Evolutionary conservation across 805 yeast genomes (phyloP), one percentile per base, ranked within the genome.

Genomic region (Cyberlindnera subsufficiens): DNA sequence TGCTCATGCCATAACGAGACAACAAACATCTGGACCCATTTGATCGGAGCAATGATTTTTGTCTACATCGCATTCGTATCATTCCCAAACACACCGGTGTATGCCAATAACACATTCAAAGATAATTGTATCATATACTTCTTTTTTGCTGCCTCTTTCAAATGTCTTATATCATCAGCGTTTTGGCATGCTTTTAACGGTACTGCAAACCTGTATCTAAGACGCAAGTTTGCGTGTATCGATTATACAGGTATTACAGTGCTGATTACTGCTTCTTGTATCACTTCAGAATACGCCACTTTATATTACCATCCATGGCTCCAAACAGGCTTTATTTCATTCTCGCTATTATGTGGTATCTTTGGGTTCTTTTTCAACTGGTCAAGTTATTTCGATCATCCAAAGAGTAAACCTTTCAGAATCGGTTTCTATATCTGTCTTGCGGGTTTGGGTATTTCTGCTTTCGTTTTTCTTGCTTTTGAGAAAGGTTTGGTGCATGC

Each of bases 241-340:
- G 99, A 91, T 66, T 91, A 91, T 63, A 83, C 95, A 6, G 99
- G 99, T 3, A 91, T 91, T 52, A 88, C 97, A 0, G 74, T 89
- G 13, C 68, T 93, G 50, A 90, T 91, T 53, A 84, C 96, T 0
- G 91, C 95, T 14, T 86, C 96, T 3, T 84, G 93, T 37, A 68
- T 93, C 36, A 78, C 96, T 4, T 82, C 91, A 0, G 96, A 91
- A 63, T 89, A 86, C 61, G 77, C 86, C 16, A 74, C 90, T 2
- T 72, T 91, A 40, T 80, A 77, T 58, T 71, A 82, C 51, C 75
- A 75, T 53, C 80, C 82, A 5, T 36, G 59, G 15, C 49, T 69
- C 7, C 75, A 75, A 47, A 53, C 71, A 3, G 55, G 69, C 4
- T 83, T 80, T 62, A 75, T 88, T 60, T 34, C 68, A 1, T 69